Percentiles rank a stretch among this genome's conserved stretches.
phyloP scores from a whole-genome alignment of 805 yeast genomes.

The Suhomyces canberraensis region DNA sequence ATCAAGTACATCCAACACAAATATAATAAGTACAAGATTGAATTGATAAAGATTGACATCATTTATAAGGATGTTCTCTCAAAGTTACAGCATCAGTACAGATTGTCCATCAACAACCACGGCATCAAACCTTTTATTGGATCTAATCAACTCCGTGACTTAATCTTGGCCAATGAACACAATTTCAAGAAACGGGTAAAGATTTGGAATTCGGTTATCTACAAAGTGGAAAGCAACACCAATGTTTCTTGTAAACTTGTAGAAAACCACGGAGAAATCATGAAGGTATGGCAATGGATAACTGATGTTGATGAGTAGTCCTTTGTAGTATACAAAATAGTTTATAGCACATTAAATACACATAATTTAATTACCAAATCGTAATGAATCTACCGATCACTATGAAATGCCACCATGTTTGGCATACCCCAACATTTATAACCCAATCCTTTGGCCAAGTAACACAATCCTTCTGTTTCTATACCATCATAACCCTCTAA shows the following conservation, averaged over 20 bases:
- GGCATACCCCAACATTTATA: conserved; percentile 51
- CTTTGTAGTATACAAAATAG: neutral
- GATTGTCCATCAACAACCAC: conserved; percentile 26
- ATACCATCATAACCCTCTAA: conserved; percentile 52
- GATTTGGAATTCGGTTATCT: conserved; percentile 59
- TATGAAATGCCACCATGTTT: conserved; percentile 41
- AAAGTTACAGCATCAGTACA: conserved; percentile 37
- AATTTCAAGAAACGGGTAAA: conserved; percentile 31
- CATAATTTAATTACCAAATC: neutral
- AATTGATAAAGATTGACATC: conserved; percentile 41
- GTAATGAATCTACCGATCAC: conserved; percentile 19
- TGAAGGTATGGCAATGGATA: conserved; percentile 87
- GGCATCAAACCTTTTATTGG: conserved; percentile 51
- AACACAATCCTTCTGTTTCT: conserved; percentile 54
- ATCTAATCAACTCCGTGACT: conserved; percentile 69
- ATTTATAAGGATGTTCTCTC: conserved; percentile 47
- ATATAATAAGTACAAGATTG: conserved; percentile 33
- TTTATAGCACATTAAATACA: neutral
- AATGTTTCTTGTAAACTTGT: conserved; percentile 59
- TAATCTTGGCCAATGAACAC: conserved; percentile 44
- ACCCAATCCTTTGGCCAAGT: conserved; percentile 42
- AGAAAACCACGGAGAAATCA: conserved; percentile 84
- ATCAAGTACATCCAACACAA: conserved; percentile 29
- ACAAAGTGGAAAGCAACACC: conserved; percentile 59
- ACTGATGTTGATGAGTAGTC: conserved; percentile 21